Conservation (phyloP, 345 rosid genomes). For the Syzygium aqueum region DNA sequence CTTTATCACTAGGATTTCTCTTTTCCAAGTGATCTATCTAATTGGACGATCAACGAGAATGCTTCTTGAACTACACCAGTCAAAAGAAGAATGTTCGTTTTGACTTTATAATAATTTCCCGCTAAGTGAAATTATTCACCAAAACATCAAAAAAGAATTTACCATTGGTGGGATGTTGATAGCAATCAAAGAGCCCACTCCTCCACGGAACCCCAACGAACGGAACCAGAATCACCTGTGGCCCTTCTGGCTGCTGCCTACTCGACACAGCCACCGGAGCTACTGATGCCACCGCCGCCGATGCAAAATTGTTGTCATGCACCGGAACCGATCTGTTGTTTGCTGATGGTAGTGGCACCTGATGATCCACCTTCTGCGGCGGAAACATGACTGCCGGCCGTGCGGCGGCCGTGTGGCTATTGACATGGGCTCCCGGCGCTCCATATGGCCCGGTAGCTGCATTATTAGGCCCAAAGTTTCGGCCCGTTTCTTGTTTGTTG, state of each 20-base stretch:
- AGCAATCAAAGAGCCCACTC: slow-evolving; percentile 8
- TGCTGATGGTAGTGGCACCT: not conserved
- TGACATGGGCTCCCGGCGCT: not conserved
- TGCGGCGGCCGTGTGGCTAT: not conserved
- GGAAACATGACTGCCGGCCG: not conserved
- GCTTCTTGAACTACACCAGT: not conserved
- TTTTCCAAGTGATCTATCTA: not conserved
- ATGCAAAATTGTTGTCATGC: not conserved
- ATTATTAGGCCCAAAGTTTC: not conserved
- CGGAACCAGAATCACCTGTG: not conserved
- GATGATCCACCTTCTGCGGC: not conserved
- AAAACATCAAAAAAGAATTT: not conserved
- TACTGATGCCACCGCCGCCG: not conserved
- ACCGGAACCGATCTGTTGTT: not conserved
- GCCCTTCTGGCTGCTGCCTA: not conserved
- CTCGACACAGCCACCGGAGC: not conserved
- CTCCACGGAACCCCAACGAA: slow-evolving; percentile 3
- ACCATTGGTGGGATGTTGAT: slow-evolving; percentile 7
- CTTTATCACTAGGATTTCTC: not conserved
- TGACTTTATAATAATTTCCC: not conserved
- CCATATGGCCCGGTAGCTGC: not conserved
- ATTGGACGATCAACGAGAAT: not conserved
- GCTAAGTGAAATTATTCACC: not conserved
- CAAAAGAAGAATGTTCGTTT: not conserved
- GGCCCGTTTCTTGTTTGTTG: not conserved